Base-by-base conservation (phyloP, 1,139 yeast genomes). In the Blastobotrys buckinghamii region DNA sequence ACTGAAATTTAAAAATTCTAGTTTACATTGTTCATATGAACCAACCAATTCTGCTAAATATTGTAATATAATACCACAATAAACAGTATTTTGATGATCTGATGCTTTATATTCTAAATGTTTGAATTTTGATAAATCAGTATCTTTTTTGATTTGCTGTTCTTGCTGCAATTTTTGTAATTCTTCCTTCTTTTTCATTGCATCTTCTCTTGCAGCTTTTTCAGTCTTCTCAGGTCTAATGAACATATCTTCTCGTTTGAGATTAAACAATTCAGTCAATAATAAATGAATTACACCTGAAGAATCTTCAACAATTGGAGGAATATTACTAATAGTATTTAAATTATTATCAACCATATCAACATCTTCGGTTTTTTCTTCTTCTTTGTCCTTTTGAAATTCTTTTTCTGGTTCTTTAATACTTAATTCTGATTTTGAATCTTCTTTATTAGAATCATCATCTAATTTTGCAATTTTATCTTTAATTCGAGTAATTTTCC, bases 1-100 rank as follows among this genome's bases (percentile, higher is more conserved):
- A 2, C 92, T 81, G 58, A 78, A 89, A 0, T 90, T 82, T 50
- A 90, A 70, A 59, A 90, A 85, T 59, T 88, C 96, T 47, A 85
- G 74, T 62, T 90, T 90, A 51, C 92, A 80, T 53, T 80, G 81
- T 56, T 83, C 84, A 65, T 89, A 90, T 1, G 96, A 84, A 1
- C 83, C 79, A 17, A 89, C 66, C 15, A 89, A 69, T 58, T 90
- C 97, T 1, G 83, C 75, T 35, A 89, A 66, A 0, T 79, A 68
- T 58, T 82, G 87, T 38, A 90, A 67, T 39, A 90, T 67, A 61
- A 82, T 86, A 44, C 84, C 76, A 48, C 81, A 79, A 59, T 84
- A 82, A 0, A 82, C 74, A 62, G 83, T 85, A 33, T 77, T 73
- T 12, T 71, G 67, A 53, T 75, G 75, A 44, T 68, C 72, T 12